Percentiles rank a stretch among this genome's conserved stretches.
These are phyloP conservation scores for Clarireedia sp. DNA, from an alignment of 2,329 filamentous ascomycete genomes.

Conservation along the genomic window DNA sequence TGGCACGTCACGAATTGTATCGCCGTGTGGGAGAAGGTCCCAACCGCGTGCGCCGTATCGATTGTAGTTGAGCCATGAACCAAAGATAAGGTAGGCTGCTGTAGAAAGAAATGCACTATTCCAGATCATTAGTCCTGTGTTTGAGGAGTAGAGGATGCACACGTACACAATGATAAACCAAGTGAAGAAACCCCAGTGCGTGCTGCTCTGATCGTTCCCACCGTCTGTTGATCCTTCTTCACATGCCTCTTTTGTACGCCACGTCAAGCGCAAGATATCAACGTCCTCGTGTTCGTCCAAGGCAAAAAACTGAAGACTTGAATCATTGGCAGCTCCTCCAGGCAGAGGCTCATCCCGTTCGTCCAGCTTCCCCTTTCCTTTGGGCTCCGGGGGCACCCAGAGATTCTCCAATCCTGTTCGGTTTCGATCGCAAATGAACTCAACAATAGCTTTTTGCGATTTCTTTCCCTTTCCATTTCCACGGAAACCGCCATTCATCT, in stretches of 20 bases:
- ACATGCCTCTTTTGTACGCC: constrained; percentile 84
- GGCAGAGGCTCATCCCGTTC: constrained; percentile 27
- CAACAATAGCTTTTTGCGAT: constrained; percentile 69
- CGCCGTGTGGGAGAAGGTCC: constrained; percentile 88
- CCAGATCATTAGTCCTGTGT: constrained; percentile 7
- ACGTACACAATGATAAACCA: constrained; percentile 91
- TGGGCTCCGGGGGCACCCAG: constrained; percentile 44
- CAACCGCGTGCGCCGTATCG: constrained; percentile 90
- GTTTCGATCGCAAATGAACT: constrained; percentile 73
- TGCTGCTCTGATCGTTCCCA: constrained; percentile 36
- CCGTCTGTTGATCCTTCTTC: constrained; percentile 45
- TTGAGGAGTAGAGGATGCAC: neutral
- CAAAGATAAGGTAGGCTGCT: constrained; percentile 91
- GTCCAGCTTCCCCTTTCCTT: constrained; percentile 26
- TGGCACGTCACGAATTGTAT: constrained; percentile 84
- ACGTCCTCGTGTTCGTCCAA: constrained; percentile 55
- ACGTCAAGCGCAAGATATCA: constrained; percentile 66
- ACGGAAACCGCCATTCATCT: constrained; percentile 52
- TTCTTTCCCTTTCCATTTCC: constrained; percentile 43
- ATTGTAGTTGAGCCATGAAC: constrained; percentile 98
- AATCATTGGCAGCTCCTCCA: constrained; percentile 32
- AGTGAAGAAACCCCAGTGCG: constrained; percentile 90
- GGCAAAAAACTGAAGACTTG: constrained; percentile 67
- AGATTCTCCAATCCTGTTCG: constrained; percentile 68
- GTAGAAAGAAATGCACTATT: constrained; percentile 74